These are phyloP conservation scores for Tuber magnatum DNA, from an alignment of 495 filamentous ascomycete genomes.

Conservation along the genomic window DNA sequence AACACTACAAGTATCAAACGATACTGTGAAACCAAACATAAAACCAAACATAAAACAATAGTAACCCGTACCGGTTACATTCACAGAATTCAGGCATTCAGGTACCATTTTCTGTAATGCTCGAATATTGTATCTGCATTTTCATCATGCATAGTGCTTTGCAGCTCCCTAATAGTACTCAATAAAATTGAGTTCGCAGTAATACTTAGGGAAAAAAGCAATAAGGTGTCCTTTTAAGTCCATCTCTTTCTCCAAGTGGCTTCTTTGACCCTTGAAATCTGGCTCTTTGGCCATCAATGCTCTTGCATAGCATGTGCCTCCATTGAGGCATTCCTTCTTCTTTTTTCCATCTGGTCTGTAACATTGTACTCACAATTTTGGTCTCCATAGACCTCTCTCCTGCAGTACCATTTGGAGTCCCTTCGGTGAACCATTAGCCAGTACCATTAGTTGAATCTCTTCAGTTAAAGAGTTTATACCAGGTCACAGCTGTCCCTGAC, in stretches of 20 bases:
- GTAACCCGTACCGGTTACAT: no score
- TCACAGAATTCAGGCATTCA: not conserved
- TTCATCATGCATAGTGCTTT: conserved; percentile 5
- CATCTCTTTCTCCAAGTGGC: not conserved
- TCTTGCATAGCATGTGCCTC: not conserved
- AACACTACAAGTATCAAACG: no score
- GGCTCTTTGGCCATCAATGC: not conserved
- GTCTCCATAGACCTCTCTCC: not conserved
- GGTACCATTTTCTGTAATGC: not conserved
- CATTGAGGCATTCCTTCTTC: not conserved
- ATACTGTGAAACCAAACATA: no score
- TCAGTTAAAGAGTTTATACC: not conserved
- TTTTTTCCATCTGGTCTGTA: not conserved
- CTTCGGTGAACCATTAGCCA: not conserved
- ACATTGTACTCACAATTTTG: not conserved
- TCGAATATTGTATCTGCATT: conserved; percentile 3
- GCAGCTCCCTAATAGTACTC: not conserved
- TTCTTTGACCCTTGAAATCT: not conserved
- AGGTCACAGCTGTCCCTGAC: not conserved
- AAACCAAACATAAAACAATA: no score
- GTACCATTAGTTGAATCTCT: not conserved
- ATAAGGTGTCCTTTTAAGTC: not conserved
- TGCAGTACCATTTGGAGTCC: not conserved
- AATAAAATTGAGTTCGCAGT: conserved; percentile 6
- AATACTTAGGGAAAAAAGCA: not conserved